Conservation (phyloP, 2,329 filamentous ascomycete species). For the Plectosphaerella cucumerina region DNA sequence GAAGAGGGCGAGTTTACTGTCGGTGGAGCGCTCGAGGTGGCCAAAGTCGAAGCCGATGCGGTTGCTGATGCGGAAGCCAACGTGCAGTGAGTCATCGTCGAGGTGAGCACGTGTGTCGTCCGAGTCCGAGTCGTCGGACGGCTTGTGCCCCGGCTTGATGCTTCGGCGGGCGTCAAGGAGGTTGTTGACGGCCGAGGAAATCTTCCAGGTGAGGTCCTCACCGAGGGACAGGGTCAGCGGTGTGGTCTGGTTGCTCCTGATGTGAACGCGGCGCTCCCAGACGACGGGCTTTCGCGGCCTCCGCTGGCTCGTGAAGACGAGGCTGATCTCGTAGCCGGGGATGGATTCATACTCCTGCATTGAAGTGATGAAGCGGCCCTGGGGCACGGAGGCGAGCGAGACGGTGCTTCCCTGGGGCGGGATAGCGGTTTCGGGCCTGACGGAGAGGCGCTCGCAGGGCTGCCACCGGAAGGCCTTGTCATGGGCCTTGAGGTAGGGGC, state of each 20-base stretch:
- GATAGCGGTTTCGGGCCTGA: conserved; percentile 31
- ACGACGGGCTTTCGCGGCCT: conserved; percentile 25
- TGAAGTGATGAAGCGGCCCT: conserved; percentile 37
- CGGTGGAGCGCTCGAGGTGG: conserved; percentile 37
- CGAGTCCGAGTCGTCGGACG: conserved; percentile 35
- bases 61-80: conserved; percentile 43
- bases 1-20: conserved; percentile 41
- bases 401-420: conserved; percentile 38
- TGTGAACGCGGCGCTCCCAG: conserved; percentile 34
- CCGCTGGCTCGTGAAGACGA: conserved; percentile 40
- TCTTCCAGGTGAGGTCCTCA: conserved; percentile 43
- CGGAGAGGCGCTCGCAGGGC: conserved; percentile 19
- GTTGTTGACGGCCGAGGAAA: conserved; percentile 35
- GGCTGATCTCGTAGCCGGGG: conserved; percentile 45
- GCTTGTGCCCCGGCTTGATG: conserved; percentile 33
- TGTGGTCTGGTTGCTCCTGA: conserved; percentile 43
- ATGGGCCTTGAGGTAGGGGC: conserved; percentile 44
- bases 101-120: conserved; percentile 19
- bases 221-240: conserved; percentile 41
- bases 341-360: conserved; percentile 40
- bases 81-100: conserved; percentile 27
- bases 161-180: conserved; percentile 35
- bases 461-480: conserved; percentile 47
- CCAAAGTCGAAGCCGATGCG: conserved; percentile 44
- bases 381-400: conserved; percentile 42